Evolutionary conservation across 2,329 filamentous ascomycete species (phyloP).

Genomic region (Chalaropsis ovoidea): DNA sequence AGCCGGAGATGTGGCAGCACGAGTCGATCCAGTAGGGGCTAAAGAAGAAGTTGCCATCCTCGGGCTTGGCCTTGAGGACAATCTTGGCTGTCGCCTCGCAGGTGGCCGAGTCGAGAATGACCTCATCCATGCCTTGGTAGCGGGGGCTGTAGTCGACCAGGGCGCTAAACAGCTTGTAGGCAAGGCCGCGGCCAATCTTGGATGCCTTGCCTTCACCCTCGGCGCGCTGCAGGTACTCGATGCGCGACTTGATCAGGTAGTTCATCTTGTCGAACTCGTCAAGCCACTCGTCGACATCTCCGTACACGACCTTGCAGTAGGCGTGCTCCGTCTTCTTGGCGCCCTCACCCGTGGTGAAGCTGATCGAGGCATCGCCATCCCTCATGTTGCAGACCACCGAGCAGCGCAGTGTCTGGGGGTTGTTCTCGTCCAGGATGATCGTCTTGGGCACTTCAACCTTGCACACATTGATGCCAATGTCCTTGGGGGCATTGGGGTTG

Average conservation of each 20-base stretch:
- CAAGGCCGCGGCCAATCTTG: slow-evolving; percentile 63
- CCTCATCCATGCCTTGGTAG: slow-evolving; percentile 50
- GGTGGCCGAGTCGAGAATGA: slow-evolving; percentile 45
- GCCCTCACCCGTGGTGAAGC: slow-evolving; percentile 51
- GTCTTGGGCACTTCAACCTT: slow-evolving; percentile 61
- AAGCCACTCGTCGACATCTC: slow-evolving; percentile 50
- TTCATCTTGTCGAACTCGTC: slow-evolving; percentile 56
- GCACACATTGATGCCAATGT: slow-evolving; percentile 53
- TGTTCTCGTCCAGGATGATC: slow-evolving; percentile 46
- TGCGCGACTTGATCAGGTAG: slow-evolving; percentile 57
- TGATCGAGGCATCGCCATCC: slow-evolving; percentile 44
- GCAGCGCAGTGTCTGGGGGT: slow-evolving; percentile 50
- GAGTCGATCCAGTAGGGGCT: slow-evolving; percentile 51
- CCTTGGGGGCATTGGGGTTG: slow-evolving; percentile 42
- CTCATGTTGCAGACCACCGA: slow-evolving; percentile 50
- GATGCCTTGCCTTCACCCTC: slow-evolving; percentile 57
- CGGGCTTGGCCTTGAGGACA: slow-evolving; percentile 39
- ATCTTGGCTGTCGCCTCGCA: slow-evolving; percentile 45
- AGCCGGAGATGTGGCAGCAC: slow-evolving; percentile 49
- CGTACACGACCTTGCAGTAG: slow-evolving; percentile 50
- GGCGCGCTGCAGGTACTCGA: slow-evolving; percentile 48
- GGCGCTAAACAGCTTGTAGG: slow-evolving; percentile 59
- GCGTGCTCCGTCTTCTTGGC: slow-evolving; percentile 52
- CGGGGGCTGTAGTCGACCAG: slow-evolving; percentile 47
- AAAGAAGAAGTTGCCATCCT: slow-evolving; percentile 46